Base-by-base conservation (phyloP, 495 filamentous ascomycete species). In the Oleoguttula mirabilis region DNA sequence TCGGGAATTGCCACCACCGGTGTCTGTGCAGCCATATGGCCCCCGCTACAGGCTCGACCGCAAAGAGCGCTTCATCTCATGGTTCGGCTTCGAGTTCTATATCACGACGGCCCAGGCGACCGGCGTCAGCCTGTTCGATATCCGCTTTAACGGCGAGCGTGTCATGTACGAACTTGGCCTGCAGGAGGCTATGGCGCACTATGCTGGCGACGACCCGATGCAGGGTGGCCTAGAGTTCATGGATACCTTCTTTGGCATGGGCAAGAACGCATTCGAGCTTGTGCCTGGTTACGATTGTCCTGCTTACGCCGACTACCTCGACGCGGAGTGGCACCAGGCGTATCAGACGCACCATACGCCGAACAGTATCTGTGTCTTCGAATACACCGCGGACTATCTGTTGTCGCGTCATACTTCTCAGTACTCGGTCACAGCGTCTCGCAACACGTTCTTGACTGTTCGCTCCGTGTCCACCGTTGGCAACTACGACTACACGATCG, bases 171-270 rank as follows among this genome's bases (percentile, higher is more conserved):
- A 75, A 51, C 60, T 75, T 24, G 64, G 66, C 7, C 51, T 75
- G 0, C 69, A 75, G 54, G 70, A 76, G 53, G 72, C 70, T 3
- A 49, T 75, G 33, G 63, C 71, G 2, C 70, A 73, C 50, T 75
- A 73, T 48, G 70, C 68, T 6, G 66, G 66, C 10, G 64, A 62
- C 47, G 67, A 73, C 41, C 70, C 70, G 10, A 57, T 65, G 36
- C 51, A 54, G 37, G 48, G 48, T 25, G 48, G 48, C 1, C 22
- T 51, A 5, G 48, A 51, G 21, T 71, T 66, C 40, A 44, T 69
- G 20, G 68, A 73, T 45, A 60, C 45, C 14, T 66, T 60, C 44
- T 71, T 66, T 50, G 67, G 67, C 24, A 63, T 73, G 43, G 69
- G 69, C 3, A 55, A 58, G 2, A 62, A 57, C 36, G 50, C 57